Evolutionary conservation across 495 filamentous ascomycete species (phyloP).

Genomic region (Ascodesmis nigricans): DNA sequence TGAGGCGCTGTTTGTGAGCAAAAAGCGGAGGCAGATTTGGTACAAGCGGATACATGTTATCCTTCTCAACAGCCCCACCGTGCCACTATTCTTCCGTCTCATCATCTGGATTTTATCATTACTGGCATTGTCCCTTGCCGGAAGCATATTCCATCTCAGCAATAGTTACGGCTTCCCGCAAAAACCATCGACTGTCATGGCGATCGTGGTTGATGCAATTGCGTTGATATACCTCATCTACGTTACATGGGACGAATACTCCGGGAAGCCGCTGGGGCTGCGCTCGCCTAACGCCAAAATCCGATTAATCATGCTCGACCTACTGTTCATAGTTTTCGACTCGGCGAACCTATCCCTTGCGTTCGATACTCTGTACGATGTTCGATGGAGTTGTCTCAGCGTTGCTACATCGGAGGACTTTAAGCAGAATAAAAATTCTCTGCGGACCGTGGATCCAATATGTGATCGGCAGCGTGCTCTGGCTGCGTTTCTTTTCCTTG

Average conservation of each 20-base stretch:
- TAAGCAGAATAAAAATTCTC: conserved; percentile 16
- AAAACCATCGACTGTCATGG: conserved; percentile 59
- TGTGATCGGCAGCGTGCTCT: conserved; percentile 54
- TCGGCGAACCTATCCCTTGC: conserved; percentile 76
- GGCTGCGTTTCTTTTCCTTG: conserved; percentile 58
- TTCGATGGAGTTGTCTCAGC: conserved; percentile 36
- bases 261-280: conserved; percentile 72
- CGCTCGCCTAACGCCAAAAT: conserved; percentile 66
- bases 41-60: conserved; percentile 32
- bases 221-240: conserved; percentile 78
- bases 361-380: conserved; percentile 59
- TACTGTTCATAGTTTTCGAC: conserved; percentile 92
- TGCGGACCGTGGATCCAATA: conserved; percentile 28
- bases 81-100: conserved; percentile 63
- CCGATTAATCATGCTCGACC: conserved; percentile 65
- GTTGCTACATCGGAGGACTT: conserved; percentile 12
- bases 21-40: conserved; percentile 29
- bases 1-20: conserved; percentile 8
- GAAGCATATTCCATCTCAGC: conserved; percentile 45
- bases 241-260: conserved; percentile 93
- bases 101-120: conserved; percentile 65
- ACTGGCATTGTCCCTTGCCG: conserved; percentile 58
- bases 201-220: conserved; percentile 70
- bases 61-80: conserved; percentile 58
- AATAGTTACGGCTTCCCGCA: conserved; percentile 22